Evolutionary conservation across 352 stramenopile species (phyloP).

Genomic region (Pythium brachiatum): DNA sequence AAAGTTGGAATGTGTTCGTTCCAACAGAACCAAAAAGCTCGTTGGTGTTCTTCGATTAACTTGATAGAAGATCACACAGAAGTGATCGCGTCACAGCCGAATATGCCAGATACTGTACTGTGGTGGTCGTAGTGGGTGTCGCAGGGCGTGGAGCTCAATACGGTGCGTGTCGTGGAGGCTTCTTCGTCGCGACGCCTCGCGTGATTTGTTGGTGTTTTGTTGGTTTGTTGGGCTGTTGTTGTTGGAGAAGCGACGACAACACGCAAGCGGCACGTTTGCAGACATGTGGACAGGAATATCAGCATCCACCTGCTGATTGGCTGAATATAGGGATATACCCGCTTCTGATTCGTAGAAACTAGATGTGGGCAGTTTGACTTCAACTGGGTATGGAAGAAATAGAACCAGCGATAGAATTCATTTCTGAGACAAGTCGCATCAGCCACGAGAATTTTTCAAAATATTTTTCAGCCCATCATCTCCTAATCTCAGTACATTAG

Average conservation of each 20-base stretch:
- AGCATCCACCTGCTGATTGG: neutral
- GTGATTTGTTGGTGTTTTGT: no score
- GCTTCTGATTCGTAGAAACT: neutral
- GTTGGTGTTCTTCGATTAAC: slow-evolving; percentile 3
- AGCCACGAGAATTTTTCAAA: neutral
- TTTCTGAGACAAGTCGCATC: slow-evolving; percentile 10
- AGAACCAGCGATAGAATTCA: slow-evolving; percentile 4
- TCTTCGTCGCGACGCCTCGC: no score
- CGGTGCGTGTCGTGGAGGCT: no score
- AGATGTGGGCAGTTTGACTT: neutral
- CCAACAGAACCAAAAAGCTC: neutral
- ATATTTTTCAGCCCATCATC: no score
- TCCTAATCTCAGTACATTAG: neutral
- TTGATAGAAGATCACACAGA: no score
- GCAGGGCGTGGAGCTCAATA: no score
- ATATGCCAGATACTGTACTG: no score
- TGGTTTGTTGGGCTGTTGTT: no score
- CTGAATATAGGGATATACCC: neutral
- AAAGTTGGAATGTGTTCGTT: slow-evolving; percentile 2
- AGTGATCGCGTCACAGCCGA: no score
- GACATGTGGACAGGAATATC: slow-evolving; percentile 8
- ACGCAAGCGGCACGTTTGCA: no score
- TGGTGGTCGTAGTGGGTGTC: neutral
- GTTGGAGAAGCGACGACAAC: slow-evolving; percentile 2
- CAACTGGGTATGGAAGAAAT: neutral